A percentile compares a stretch with the other conserved stretches of the same genome.
Conservation (phyloP, 148 eudicot genomes). For the Fagopyrum tataricum region DNA sequence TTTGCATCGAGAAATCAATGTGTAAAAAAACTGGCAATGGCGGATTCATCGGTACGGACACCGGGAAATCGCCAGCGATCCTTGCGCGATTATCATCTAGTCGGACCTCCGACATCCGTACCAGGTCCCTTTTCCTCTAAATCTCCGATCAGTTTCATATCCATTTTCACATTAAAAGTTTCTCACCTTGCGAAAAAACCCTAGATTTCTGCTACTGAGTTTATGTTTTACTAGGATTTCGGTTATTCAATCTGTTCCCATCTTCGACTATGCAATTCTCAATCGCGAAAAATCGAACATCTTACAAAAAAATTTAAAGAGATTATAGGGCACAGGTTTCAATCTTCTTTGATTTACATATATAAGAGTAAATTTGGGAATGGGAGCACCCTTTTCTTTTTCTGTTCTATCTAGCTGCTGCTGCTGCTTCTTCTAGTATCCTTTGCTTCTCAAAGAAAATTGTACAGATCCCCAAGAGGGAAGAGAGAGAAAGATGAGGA, state of each 20-base stretch:
- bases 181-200: not conserved
- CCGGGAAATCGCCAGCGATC: not conserved
- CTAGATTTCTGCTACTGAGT: constrained; percentile 6
- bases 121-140: not conserved
- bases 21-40: too few species aligned
- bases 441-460: not conserved
- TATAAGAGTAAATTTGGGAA: not conserved
- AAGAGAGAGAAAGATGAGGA: constrained; percentile 6
- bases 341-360: not conserved
- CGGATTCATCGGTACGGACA: not conserved
- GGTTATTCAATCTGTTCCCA: not conserved
- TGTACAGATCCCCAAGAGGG: constrained; percentile 11
- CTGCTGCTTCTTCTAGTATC: not conserved
- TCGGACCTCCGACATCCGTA: constrained; percentile 3
- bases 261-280: not conserved
- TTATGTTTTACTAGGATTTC: not conserved
- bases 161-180: not conserved
- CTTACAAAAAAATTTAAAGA: not conserved
- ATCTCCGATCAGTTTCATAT: constrained; percentile 4
- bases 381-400: not conserved
- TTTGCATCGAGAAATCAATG: too few species aligned
- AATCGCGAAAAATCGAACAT: not conserved
- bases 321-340: constrained; percentile 5
- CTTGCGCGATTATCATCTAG: not conserved
- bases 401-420: constrained; percentile 3